A percentile compares a stretch with the other conserved stretches of the same genome.
Evolutionary conservation across 495 filamentous ascomycete genomes (phyloP).

Genomic region (Podospora sp.): DNA sequence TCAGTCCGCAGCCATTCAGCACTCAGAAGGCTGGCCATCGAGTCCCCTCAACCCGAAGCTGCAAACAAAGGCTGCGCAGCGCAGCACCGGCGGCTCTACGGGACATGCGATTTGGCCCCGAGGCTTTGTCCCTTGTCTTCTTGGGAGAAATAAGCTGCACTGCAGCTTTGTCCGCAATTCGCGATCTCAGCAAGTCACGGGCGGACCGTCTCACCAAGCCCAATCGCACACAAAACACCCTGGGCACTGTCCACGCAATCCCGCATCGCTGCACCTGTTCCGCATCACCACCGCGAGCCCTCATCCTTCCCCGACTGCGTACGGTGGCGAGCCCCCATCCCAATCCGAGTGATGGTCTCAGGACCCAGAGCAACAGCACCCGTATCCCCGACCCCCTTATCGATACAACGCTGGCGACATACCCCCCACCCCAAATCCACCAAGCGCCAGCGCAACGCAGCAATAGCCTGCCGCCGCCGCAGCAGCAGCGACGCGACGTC

Average conservation of each 20-base stretch:
- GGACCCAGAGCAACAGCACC: slow-evolving; percentile 16
- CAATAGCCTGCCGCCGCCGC: neutral
- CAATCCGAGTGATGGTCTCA: slow-evolving; percentile 22
- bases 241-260: slow-evolving; percentile 13
- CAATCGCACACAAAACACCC: slow-evolving; percentile 14
- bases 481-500: slow-evolving; percentile 3
- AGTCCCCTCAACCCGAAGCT: slow-evolving; percentile 4
- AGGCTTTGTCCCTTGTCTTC: slow-evolving; percentile 2
- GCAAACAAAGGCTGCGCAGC: slow-evolving; percentile 21
- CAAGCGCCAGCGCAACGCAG: neutral
- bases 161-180: slow-evolving; percentile 21
- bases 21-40: neutral
- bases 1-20: neutral
- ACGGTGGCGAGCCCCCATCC: slow-evolving; percentile 15
- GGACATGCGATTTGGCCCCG: slow-evolving; percentile 32
- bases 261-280: slow-evolving; percentile 5
- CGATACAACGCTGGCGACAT: slow-evolving; percentile 29
- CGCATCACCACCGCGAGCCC: slow-evolving; percentile 6
- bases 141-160: slow-evolving; percentile 22
- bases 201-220: slow-evolving; percentile 19
- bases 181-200: slow-evolving; percentile 2
- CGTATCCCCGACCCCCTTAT: slow-evolving; percentile 25
- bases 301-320: slow-evolving; percentile 4
- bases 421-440: slow-evolving; percentile 28
- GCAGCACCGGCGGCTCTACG: slow-evolving; percentile 32